These are phyloP conservation scores for Pichia kluyveri DNA, from an alignment of 805 yeast species.

Conservation along the genomic window DNA sequence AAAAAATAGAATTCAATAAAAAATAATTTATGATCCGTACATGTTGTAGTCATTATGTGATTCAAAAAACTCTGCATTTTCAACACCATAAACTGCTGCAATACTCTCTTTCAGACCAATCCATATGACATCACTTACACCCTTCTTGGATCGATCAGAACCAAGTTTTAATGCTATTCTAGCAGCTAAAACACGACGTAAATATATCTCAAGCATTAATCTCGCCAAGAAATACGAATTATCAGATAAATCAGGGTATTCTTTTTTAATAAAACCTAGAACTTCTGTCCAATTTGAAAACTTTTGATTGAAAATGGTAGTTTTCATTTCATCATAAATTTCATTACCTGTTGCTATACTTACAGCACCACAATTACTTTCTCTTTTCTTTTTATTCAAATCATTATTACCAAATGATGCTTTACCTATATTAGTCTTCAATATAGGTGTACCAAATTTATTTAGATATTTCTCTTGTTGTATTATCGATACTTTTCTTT, in stretches of 20 bases:
- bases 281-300: slow-evolving; percentile 13
- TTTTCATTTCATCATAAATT: slow-evolving; percentile 13
- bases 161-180: slow-evolving; percentile 21
- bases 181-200: slow-evolving; percentile 24
- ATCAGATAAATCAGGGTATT: slow-evolving; percentile 15
- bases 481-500: neutral
- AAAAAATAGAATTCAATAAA: no score
- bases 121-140: slow-evolving; percentile 16
- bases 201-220: slow-evolving; percentile 23
- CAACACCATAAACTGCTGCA: slow-evolving; percentile 38
- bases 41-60: slow-evolving; percentile 10
- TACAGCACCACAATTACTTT: slow-evolving; percentile 19
- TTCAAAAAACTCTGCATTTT: slow-evolving; percentile 16
- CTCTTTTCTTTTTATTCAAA: slow-evolving; percentile 4
- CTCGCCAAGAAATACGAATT: slow-evolving; percentile 19
- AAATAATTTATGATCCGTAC: no score
- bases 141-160: slow-evolving; percentile 16
- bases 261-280: slow-evolving; percentile 8
- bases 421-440: neutral
- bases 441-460: slow-evolving; percentile 4
- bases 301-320: slow-evolving; percentile 10
- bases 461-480: neutral
- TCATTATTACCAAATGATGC: neutral
- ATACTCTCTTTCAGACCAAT: slow-evolving; percentile 44
- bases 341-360: slow-evolving; percentile 23